Percentiles rank a stretch among this genome's conserved stretches.
Evolutionary conservation across 352 stramenopile species (phyloP).

Genomic region (Thalassiosira livingstoniorum): DNA sequence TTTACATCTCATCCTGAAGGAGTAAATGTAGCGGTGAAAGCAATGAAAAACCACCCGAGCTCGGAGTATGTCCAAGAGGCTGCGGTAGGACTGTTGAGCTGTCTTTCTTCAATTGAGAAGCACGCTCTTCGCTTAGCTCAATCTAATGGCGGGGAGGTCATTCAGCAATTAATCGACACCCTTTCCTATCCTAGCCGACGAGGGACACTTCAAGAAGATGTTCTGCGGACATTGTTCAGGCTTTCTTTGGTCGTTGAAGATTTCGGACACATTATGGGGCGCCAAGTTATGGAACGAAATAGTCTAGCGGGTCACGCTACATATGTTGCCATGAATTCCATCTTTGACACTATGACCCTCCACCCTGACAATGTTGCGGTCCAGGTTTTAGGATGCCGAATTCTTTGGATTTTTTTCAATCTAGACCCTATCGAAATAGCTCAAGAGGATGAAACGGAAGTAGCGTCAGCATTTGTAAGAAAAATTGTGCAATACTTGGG

Average conservation of each 20-base stretch:
- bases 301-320: background rate
- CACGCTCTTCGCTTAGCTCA: constrained; percentile 5
- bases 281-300: background rate
- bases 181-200: background rate
- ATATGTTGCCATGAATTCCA: constrained; percentile 8
- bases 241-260: background rate
- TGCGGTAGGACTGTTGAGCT: constrained; percentile 5
- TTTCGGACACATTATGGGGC: background rate
- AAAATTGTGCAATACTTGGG: background rate
- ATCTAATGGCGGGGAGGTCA: background rate
- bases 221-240: background rate
- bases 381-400: background rate
- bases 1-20: constrained; percentile 12
- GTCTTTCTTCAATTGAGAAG: constrained; percentile 18
- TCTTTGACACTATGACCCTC: constrained; percentile 4
- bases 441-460: background rate
- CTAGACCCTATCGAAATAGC: too few species aligned
- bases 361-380: background rate
- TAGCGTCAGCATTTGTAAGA: background rate
- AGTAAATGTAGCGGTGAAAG: background rate
- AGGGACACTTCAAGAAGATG: background rate
- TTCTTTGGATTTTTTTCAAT: constrained; percentile 13
- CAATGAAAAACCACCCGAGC: constrained; percentile 9
- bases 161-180: background rate
- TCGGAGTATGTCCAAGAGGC: constrained; percentile 6